A percentile compares a stretch with the other conserved stretches of the same genome.
Evolutionary conservation across 1,284 basidiomycete genomes (phyloP).

Genomic region (Leccinum pallidistipes): DNA sequence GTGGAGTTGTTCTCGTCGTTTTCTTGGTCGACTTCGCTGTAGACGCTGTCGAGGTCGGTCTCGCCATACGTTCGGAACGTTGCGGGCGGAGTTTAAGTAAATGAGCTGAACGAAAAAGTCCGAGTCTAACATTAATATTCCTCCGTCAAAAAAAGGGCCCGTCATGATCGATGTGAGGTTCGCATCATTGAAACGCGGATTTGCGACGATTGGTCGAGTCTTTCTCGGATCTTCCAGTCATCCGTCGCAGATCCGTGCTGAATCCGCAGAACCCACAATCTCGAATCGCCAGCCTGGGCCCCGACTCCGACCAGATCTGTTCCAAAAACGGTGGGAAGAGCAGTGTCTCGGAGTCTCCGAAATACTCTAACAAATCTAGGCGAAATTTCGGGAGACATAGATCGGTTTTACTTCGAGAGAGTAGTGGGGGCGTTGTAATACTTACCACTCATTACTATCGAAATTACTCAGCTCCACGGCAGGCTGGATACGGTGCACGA

Average conservation of each 20-base stretch:
- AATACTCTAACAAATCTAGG: not conserved
- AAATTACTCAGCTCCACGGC: constrained; percentile 16
- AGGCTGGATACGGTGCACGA: constrained; percentile 24
- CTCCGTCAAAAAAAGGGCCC: too few species aligned
- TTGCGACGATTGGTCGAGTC: too few species aligned
- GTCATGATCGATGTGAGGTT: too few species aligned
- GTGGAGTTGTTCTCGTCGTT: constrained; percentile 28
- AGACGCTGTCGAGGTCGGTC: constrained; percentile 1
- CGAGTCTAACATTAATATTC: too few species aligned
- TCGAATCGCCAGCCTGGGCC: constrained; percentile 16
- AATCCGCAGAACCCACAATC: too few species aligned
- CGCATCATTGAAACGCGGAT: too few species aligned
- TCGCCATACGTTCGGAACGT: not conserved
- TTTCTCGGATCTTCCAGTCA: too few species aligned
- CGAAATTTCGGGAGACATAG: constrained; percentile 1
- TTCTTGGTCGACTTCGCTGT: constrained; percentile 10
- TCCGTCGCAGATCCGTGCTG: too few species aligned
- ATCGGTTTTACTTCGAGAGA: not conserved
- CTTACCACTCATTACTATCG: constrained; percentile 10
- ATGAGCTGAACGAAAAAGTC: too few species aligned
- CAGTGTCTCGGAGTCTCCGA: not conserved
- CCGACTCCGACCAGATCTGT: constrained; percentile 16
- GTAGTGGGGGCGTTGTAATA: not conserved
- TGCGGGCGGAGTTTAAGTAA: too few species aligned
- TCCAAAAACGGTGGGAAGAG: constrained; percentile 9